Conservation (phyloP, 345 rosid species). For the Barbarea vulgaris region DNA sequence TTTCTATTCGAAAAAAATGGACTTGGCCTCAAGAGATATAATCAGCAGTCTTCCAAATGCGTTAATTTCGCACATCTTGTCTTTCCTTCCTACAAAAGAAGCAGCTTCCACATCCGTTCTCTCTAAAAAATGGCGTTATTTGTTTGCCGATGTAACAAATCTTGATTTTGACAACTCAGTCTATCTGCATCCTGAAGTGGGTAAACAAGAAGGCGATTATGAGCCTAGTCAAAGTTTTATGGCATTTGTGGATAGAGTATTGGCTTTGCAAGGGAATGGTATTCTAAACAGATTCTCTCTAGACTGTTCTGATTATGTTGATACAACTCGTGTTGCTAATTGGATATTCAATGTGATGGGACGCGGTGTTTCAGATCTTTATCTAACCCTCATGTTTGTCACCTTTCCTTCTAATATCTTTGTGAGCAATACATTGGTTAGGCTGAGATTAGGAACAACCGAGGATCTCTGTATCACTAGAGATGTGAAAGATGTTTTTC, state of each 20-base stretch:
- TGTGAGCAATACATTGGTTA: conserved; percentile 14
- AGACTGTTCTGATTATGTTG: neutral
- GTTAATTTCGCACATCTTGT: conserved; percentile 12
- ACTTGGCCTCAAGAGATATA: neutral
- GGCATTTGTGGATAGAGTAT: conserved; percentile 19
- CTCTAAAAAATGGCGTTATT: conserved; percentile 8
- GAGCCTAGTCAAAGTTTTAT: neutral
- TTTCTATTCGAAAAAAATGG: conserved; percentile 2
- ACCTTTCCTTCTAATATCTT: conserved; percentile 8
- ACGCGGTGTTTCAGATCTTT: conserved; percentile 21
- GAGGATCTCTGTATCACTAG: neutral
- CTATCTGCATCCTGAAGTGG: neutral
- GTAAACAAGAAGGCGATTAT: neutral
- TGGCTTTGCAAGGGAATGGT: conserved; percentile 16
- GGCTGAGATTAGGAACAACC: conserved; percentile 21
- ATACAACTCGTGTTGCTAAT: neutral
- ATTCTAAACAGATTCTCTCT: conserved; percentile 1
- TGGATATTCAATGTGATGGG: conserved; percentile 16
- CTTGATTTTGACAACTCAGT: neutral
- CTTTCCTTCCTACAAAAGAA: conserved; percentile 28
- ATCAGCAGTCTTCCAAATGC: conserved; percentile 26
- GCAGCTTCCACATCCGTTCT: conserved; percentile 31
- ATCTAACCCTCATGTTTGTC: neutral
- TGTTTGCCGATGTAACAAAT: conserved; percentile 24
- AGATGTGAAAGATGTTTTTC: neutral